Evolutionary conservation across 257 asterid species (phyloP).

Genomic region (Solanum sitiens): DNA sequence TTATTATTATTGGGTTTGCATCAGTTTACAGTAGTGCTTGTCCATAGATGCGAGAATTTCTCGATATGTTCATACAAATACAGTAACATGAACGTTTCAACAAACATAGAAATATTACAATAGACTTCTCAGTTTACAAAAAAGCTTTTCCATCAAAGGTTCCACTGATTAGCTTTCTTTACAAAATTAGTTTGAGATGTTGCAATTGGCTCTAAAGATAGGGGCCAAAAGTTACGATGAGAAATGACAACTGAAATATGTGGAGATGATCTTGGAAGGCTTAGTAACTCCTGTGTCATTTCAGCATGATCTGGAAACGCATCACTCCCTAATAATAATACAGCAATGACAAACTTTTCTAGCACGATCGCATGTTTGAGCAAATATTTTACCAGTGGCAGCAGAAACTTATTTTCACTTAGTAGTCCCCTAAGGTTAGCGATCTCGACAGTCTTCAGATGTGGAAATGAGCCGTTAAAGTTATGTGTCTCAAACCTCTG

Average conservation of each 20-base stretch:
- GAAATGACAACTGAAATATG: neutral
- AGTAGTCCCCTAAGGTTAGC: neutral
- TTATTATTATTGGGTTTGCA: too few species aligned
- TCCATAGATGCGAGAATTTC: too few species aligned
- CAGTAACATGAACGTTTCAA: too few species aligned
- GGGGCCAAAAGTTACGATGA: neutral
- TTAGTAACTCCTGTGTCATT: neutral
- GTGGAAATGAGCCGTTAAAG: neutral
- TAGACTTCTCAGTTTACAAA: neutral
- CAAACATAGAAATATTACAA: too few species aligned
- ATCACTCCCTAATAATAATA: neutral
- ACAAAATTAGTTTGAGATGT: neutral
- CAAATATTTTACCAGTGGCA: neutral
- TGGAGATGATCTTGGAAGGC: neutral
- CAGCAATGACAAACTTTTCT: neutral
- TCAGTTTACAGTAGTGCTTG: too few species aligned
- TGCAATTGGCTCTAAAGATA: neutral
- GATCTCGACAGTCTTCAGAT: neutral
- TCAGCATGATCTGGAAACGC: neutral
- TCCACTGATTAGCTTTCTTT: neutral
- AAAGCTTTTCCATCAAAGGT: neutral
- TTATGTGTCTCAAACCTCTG: neutral
- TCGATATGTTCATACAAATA: too few species aligned
- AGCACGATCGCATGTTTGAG: neutral
- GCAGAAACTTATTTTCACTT: neutral